These are phyloP conservation scores for Fusarium zealandicum DNA, from an alignment of 2,329 filamentous ascomycete genomes.

Conservation along the genomic window DNA sequence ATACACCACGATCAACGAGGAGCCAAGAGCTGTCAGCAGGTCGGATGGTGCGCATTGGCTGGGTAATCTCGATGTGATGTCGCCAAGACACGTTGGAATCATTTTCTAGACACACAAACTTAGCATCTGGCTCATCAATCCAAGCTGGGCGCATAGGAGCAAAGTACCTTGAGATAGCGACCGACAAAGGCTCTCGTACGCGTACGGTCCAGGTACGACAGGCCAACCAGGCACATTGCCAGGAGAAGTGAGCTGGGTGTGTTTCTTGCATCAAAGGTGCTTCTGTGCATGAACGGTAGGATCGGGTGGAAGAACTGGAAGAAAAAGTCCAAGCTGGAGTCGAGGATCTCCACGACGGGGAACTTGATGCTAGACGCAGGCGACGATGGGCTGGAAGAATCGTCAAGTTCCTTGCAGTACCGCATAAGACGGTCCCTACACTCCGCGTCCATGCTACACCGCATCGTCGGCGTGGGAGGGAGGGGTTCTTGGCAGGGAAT, in stretches of 20 bases:
- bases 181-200: constrained; percentile 1
- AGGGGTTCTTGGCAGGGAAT: too few relatives aligned
- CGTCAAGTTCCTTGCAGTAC: constrained; percentile 13
- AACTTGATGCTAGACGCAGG: background rate
- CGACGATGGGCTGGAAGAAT: background rate
- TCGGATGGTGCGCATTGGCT: background rate
- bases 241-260: constrained; percentile 7
- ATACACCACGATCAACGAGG: constrained; percentile 4
- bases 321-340: constrained; percentile 19
- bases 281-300: constrained; percentile 14
- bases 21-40: constrained; percentile 5
- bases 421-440: background rate
- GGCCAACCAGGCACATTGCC: constrained; percentile 17
- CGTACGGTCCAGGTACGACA: constrained; percentile 8
- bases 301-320: constrained; percentile 20
- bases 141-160: too few relatives aligned
- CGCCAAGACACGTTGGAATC: background rate
- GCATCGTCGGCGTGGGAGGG: too few relatives aligned
- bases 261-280: constrained; percentile 8
- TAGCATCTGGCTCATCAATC: too few relatives aligned
- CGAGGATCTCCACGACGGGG: constrained; percentile 5
- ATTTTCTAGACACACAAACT: constrained; percentile 1
- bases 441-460: background rate
- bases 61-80: background rate
- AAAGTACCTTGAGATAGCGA: constrained; percentile 5